Evolutionary conservation across 1,139 yeast genomes (phyloP), one percentile per base, ranked within the genome.

Genomic region (Diutina siamensis): DNA sequence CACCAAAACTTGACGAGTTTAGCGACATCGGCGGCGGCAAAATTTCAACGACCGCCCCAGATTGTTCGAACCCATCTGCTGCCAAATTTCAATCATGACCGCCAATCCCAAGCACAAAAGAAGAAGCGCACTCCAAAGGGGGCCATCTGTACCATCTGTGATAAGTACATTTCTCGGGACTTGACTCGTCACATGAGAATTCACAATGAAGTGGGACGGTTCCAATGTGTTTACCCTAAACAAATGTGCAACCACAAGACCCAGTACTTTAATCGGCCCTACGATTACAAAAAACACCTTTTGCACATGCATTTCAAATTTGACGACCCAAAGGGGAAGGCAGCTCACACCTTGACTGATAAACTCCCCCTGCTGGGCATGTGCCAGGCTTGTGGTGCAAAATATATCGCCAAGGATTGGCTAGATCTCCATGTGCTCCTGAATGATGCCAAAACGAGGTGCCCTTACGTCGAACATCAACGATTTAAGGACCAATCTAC

Each of bases 261-360:
- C 0, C 68, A 70, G 44, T 61, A 70, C 49, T 71, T 71, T 50
- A 71, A 71, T 53, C 59, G 76, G 40, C 76, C 76, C 2, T 71
- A 71, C 52, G 76, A 71, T 54, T 71, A 67, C 59, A 71, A 71
- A 50, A 71, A 71, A 48, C 76, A 71, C 51, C 57, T 71, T 45
- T 59, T 71, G 36, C 74, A 70, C 50, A 62, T 64, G 51, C 76
- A 71, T 51, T 71, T 71, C 54, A 58, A 56, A 46, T 71, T 71
- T 48, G 74, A 71, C 51, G 71, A 70, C 50, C 70, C 73, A 18
- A 58, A 60, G 48, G 74, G 72, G 12, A 68, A 65, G 49, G 54
- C 67, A 2, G 70, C 71, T 2, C 65, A 66, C 45, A 71, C 69
- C 22, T 60, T 71, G 48, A 68, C 73, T 0, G 74, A 69, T 46